These are phyloP conservation scores for Coemansia asiatica DNA, from an alignment of 192 early-diverging fungal species.

Conservation along the genomic window DNA sequence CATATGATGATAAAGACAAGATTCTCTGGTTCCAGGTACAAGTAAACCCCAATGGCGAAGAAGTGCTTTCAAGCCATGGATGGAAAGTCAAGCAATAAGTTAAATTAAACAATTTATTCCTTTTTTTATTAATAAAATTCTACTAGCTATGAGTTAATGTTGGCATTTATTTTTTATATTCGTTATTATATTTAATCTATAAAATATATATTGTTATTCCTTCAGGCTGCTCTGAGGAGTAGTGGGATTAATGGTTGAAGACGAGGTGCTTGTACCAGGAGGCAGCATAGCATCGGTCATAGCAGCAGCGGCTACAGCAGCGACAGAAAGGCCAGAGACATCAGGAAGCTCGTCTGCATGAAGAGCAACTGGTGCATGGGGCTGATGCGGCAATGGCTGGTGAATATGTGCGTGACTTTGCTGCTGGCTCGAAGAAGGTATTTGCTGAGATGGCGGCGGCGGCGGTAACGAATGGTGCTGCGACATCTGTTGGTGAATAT, in stretches of 20 bases:
- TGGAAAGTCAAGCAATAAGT: slow-evolving; percentile 6
- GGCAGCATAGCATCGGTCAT: slow-evolving; percentile 7
- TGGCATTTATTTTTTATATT: too few species aligned
- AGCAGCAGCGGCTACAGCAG: slow-evolving; percentile 11
- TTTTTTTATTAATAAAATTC: too few species aligned
- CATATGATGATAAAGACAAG: slow-evolving; percentile 18
- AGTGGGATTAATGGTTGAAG: slow-evolving; percentile 16
- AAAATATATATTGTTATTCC: slow-evolving; percentile 8
- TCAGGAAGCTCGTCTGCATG: slow-evolving; percentile 8
- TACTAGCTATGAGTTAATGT: too few species aligned
- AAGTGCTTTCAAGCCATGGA: slow-evolving; percentile 17
- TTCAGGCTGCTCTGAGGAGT: slow-evolving; percentile 29
- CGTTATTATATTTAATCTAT: not conserved
- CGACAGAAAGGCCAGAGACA: slow-evolving; percentile 9
- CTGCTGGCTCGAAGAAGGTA: not conserved
- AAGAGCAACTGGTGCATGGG: not conserved
- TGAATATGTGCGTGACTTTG: slow-evolving; percentile 3
- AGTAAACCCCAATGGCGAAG: slow-evolving; percentile 18
- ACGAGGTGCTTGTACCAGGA: slow-evolving; percentile 10
- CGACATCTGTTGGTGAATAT: slow-evolving; percentile 3
- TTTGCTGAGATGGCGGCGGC: not conserved
- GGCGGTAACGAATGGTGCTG: slow-evolving; percentile 2
- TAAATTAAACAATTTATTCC: not conserved
- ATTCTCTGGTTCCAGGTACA: slow-evolving; percentile 44
- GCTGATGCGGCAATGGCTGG: not conserved